Conservation (phyloP, 1,284 basidiomycete genomes). For the Fomitopsis betulina region DNA sequence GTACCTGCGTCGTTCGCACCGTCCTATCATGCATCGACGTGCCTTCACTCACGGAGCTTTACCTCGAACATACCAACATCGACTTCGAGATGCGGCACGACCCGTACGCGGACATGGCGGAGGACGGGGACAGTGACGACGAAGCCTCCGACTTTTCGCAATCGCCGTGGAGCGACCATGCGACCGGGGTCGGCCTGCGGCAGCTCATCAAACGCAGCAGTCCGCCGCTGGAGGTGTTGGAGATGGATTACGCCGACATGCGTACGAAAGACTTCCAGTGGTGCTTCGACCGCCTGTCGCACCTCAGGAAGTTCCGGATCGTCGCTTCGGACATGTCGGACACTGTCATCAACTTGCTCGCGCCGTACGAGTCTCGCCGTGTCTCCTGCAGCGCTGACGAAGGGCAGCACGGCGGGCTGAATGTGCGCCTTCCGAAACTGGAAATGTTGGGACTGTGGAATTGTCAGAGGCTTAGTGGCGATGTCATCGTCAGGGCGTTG, state of each 20-base stretch:
- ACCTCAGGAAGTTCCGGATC: slow-evolving; percentile 60
- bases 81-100: slow-evolving; percentile 41
- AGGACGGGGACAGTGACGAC: slow-evolving; percentile 66
- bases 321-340: slow-evolving; percentile 77
- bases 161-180: slow-evolving; percentile 68
- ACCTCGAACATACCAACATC: slow-evolving; percentile 61
- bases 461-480: slow-evolving; percentile 59
- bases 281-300: slow-evolving; percentile 50
- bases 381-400: slow-evolving; percentile 8
- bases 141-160: slow-evolving; percentile 68
- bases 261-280: slow-evolving; percentile 73
- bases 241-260: slow-evolving; percentile 78
- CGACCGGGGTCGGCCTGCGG: slow-evolving; percentile 75
- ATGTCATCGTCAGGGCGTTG: slow-evolving; percentile 49
- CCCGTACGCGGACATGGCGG: slow-evolving; percentile 23
- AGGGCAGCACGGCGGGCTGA: slow-evolving; percentile 12
- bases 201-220: slow-evolving; percentile 49
- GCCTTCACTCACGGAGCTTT: slow-evolving; percentile 53
- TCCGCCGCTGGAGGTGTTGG: slow-evolving; percentile 57
- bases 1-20: slow-evolving; percentile 56
- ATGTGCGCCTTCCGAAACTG: slow-evolving; percentile 50
- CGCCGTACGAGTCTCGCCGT: slow-evolving; percentile 30
- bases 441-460: slow-evolving; percentile 47
- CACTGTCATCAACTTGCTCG: slow-evolving; percentile 54
- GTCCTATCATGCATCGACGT: slow-evolving; percentile 56